Evolutionary conservation across 106 monocot species (phyloP), one percentile per base, ranked within the genome.

Genomic region (Xerophyta viscosa): DNA sequence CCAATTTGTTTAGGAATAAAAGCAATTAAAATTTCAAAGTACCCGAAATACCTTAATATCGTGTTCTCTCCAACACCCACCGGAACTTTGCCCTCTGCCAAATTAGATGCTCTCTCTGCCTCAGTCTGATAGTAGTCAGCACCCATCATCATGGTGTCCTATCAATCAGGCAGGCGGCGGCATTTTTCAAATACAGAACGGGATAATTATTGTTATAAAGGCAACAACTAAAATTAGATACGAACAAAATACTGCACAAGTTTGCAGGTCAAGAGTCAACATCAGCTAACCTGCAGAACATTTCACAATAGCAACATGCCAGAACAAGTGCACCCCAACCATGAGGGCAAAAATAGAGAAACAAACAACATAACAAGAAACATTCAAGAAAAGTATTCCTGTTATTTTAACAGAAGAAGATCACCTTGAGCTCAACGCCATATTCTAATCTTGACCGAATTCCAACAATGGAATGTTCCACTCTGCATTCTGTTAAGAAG

Each of bases 101-200:
- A 48, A 39, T 41, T 21, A 25, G 66, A 43, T 33, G 66, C 72
- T 70, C 76, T 79, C 63, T 88, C 88, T 33, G 54, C 55, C 55
- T 83, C 88, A 54, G 79, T 88, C 54, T 88, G 76, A 37, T 88
- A 88, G 54, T 56, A 88, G 42, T 88, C 78, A 31, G 88, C 88
- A 29, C 83, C 83, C 83, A 88, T 83, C 79, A 88, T 76, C 88
- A 88, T 79, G 19, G 81, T 79, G 30, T 83, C 79, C 83, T 83
- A 63, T 27, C 10, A 50, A 55, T 46, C 18, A 46, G 2, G 7
- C 39, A 39, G 13, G 15, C 10, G 10, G 15, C 15, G 15, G 39
- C 39, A 39, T 8, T 15, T 2, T 10, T 39, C 15, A 7, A 39
- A 39, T 39, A 39, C 10, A 15, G 39, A 39, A 39, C 39, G n/a